Evolutionary conservation across 2,329 filamentous ascomycete species (phyloP).

Genomic region (Ceratocystis huliohia): DNA sequence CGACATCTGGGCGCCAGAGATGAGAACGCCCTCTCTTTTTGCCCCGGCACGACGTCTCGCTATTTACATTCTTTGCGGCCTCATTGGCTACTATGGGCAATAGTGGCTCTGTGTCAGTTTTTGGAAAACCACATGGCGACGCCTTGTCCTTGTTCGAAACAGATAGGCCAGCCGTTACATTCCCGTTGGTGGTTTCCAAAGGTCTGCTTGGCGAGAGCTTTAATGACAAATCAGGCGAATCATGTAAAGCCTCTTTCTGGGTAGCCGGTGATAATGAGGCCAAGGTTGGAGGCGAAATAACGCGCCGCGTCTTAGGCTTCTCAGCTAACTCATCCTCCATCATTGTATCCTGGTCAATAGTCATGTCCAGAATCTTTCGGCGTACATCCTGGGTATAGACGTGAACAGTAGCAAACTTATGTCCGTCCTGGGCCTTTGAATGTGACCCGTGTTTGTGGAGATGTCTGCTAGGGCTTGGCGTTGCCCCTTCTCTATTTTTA

Average conservation of each 20-base stretch:
- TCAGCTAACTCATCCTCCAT: constrained; percentile 7
- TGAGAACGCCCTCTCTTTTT: not conserved
- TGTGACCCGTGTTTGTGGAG: not conserved
- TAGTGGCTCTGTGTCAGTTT: not conserved
- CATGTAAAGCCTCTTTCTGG: not conserved
- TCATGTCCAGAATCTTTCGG: not conserved
- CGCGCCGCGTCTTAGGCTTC: constrained; percentile 9
- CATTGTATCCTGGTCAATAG: not conserved
- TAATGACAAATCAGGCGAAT: not conserved
- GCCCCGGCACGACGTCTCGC: not conserved
- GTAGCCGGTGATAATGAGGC: not conserved
- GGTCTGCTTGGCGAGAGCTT: not conserved
- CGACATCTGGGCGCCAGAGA: not conserved
- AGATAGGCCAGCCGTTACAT: not conserved
- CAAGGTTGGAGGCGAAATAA: not conserved
- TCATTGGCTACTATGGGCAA: not conserved
- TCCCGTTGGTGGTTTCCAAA: no score
- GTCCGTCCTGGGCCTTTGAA: not conserved
- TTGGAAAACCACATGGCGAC: not conserved
- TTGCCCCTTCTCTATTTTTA: not conserved
- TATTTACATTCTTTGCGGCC: not conserved
- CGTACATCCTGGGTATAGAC: not conserved
- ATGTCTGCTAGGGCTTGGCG: not conserved
- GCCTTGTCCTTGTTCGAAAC: not conserved
- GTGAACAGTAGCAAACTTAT: not conserved